These are phyloP conservation scores for Irpex sp. DNA, from an alignment of 1,284 basidiomycete genomes.

Conservation along the genomic window DNA sequence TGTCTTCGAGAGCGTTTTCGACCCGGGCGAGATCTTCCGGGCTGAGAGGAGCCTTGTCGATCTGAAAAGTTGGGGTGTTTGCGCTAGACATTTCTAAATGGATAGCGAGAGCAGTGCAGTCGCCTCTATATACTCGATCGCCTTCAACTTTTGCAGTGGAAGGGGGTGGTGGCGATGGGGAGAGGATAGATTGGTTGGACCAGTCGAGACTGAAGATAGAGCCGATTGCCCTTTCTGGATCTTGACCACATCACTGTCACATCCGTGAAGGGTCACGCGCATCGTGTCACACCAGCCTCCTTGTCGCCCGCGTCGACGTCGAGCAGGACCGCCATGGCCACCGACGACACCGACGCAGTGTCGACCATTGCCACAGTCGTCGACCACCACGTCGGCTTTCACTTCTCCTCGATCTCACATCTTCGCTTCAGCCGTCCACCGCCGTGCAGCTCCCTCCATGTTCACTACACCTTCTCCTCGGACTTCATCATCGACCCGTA, in stretches of 20 bases:
- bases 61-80: conserved; percentile 15
- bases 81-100: conserved; percentile 16
- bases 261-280: not conserved
- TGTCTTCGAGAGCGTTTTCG: conserved; percentile 27
- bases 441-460: conserved; percentile 29
- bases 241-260: not conserved
- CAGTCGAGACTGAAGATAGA: not conserved
- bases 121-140: not conserved
- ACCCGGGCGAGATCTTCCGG: conserved; percentile 26
- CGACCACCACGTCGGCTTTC: conserved; percentile 24
- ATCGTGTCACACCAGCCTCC: not conserved
- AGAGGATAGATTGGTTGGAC: not conserved
- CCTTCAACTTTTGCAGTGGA: not conserved
- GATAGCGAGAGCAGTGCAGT: not conserved
- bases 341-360: not conserved
- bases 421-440: conserved; percentile 6
- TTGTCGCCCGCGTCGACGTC: not conserved
- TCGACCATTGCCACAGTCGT: conserved; percentile 15
- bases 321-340: conserved; percentile 1
- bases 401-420: conserved; percentile 24
- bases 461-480: conserved; percentile 40
- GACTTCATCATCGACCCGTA: conserved; percentile 49
- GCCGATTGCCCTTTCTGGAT: conserved; percentile 1
- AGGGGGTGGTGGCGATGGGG: not conserved
- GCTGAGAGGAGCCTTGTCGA: conserved; percentile 10